Evolutionary conservation across 2,329 filamentous ascomycete genomes (phyloP).

Genomic region (Diaporthe vaccinii): DNA sequence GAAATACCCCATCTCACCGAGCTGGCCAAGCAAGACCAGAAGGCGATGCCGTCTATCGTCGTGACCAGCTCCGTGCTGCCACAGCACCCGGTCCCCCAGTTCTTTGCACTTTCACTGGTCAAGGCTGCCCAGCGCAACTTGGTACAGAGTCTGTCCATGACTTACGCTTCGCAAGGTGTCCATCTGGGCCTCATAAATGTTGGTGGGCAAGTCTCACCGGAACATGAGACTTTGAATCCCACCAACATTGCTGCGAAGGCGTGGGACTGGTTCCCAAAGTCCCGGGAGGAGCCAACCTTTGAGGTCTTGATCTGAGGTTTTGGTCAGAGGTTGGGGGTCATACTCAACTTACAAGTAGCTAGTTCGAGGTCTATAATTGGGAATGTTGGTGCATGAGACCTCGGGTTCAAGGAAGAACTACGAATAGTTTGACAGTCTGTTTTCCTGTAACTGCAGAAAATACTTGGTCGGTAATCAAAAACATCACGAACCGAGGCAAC

Average conservation of each 20-base stretch:
- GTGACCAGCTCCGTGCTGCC: conserved; percentile 64
- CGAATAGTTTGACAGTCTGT: background rate
- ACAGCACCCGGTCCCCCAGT: conserved; percentile 58
- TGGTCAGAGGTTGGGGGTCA: conserved; percentile 44
- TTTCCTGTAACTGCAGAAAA: background rate
- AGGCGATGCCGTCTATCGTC: conserved; percentile 59
- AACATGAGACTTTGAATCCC: conserved; percentile 58
- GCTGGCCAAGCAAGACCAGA: conserved; percentile 48
- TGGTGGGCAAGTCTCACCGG: conserved; percentile 56
- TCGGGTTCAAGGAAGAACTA: background rate
- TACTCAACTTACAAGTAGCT: background rate
- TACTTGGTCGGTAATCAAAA: background rate
- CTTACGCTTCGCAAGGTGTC: conserved; percentile 55
- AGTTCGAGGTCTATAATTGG: background rate
- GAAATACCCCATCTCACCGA: conserved; percentile 58
- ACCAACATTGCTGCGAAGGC: conserved; percentile 59
- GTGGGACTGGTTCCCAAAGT: conserved; percentile 59
- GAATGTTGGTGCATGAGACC: background rate
- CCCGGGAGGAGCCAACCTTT: conserved; percentile 51
- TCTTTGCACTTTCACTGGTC: conserved; percentile 63
- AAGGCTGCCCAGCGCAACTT: conserved; percentile 67
- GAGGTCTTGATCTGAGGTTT: conserved; percentile 55
- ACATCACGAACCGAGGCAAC: background rate
- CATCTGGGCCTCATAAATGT: conserved; percentile 62
- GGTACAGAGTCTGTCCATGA: conserved; percentile 57